Base-by-base conservation (phyloP, 1,284 basidiomycete genomes). In the Tilletia walkeri region DNA sequence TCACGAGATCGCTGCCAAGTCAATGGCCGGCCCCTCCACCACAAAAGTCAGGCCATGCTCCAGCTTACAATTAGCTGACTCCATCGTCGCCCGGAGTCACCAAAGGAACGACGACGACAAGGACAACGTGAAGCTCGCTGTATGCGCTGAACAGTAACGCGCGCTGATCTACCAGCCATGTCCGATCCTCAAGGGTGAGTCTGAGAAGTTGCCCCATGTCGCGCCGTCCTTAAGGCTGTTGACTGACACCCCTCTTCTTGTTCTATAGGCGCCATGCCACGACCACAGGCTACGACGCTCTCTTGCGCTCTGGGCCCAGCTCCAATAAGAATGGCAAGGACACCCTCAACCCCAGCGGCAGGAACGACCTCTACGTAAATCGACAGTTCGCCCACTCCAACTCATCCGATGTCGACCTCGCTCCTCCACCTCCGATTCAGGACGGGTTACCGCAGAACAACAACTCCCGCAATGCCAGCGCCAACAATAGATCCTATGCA, bases 391-490 rank as follows among this genome's bases (percentile, higher is more conserved):
- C 9, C 20, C 30, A 9, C 24, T 6, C 18, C 30, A 63, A 39
- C 59, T 63, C 56, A 9, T 61, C 59, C 59, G 38, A 38, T 20
- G 34, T 39, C 59, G 59, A 63, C 16, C 36, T 63, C 36, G 34
- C 59, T 34, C 59, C 59, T 16, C 59, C 59, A 2, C 59, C 59
- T n/a, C 59, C 59, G 14, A 63, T 63, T 39, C 59, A 53, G 18
- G 50, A 53, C 50, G 20, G 50, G 12, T 10, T 7, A 7, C 16
- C 7, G 16, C 41, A 45, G 41, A 45, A 14, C 41, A 24, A 6
- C 50, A 24, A 24, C 50, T 53, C 50, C 1, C 7, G 50, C 10
- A 53, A 53, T 7, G 16, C 7, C 2, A 53, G 50, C 50, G 12
- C 59, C 59, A 34, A 63, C 34, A 18, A 18, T 18, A 39, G 36